Evolutionary conservation across 345 rosid species (phyloP).

Genomic region (Pugionium dolabratum): DNA sequence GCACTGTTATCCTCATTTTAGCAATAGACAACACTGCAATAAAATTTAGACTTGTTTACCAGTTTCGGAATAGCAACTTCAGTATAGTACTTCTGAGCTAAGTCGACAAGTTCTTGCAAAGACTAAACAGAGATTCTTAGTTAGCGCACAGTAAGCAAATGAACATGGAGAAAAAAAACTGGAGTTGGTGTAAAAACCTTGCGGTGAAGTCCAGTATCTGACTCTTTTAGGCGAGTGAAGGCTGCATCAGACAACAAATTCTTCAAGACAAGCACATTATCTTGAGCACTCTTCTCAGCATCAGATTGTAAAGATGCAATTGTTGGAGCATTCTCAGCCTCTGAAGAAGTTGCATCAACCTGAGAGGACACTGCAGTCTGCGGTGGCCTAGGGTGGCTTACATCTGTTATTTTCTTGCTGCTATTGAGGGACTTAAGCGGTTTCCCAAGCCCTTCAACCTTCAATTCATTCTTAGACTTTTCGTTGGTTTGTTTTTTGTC

Average conservation of each 20-base stretch:
- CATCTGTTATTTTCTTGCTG: conserved; percentile 69
- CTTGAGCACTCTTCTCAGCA: conserved; percentile 51
- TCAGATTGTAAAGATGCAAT: conserved; percentile 53
- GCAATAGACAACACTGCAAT: conserved; percentile 3
- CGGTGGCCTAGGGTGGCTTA: conserved; percentile 41
- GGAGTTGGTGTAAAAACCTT: conserved; percentile 53
- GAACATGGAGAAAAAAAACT: conserved; percentile 22
- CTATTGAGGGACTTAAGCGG: conserved; percentile 87
- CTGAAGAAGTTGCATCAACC: conserved; percentile 44
- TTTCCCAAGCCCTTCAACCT: conserved; percentile 95
- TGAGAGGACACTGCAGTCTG: conserved; percentile 47
- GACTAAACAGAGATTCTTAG: conserved; percentile 57
- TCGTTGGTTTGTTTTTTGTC: conserved; percentile 69
- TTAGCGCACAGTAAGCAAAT: conserved; percentile 22
- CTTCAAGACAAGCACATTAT: conserved; percentile 60
- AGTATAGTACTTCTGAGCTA: conserved; percentile 75
- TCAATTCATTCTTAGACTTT: conserved; percentile 78
- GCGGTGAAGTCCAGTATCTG: conserved; percentile 89
- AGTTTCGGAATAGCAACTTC: conserved; percentile 96
- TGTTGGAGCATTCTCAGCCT: conserved; percentile 43
- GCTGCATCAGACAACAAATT: conserved; percentile 72
- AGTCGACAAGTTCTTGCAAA: conserved; percentile 75
- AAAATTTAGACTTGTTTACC: conserved; percentile 51
- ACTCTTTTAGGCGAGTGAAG: conserved; percentile 73
- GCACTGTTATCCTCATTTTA: conserved; percentile 22